Evolutionary conservation across 768 basidiomycete species (phyloP), one percentile per base, ranked within the genome.

Genomic region (Pulveroboletus sp.): DNA sequence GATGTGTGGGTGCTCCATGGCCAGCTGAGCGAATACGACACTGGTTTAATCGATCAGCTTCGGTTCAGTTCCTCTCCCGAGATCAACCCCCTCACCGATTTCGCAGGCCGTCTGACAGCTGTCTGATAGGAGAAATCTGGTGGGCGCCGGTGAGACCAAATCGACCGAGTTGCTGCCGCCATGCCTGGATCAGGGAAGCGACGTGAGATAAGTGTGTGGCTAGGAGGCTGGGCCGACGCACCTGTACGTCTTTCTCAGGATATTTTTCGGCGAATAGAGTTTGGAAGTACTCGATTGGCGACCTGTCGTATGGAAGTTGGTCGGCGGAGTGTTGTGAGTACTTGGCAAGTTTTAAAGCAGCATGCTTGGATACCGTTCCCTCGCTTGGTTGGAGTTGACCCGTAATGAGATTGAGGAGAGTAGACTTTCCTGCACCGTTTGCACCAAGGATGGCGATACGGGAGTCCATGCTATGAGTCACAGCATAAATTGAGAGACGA

Each of bases 281-380:
- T 71, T 93, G 91, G 76, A 99, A 90, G 73, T 98, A 92, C 70
- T 98, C 96, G 61, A 98, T 77, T 3, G 96, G 94, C 24, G 82
- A 76, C 65, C 80, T 80, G 55, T 94, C 85, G 70, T 96, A 99
- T 24, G 96, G 96, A 9, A 99, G 82, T 69, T 99, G 96, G 71
- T 99, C 96, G 27, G 96, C 94, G 47, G 88, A 91, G 75, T 99
- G 96, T 73, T 99, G 96, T 6, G 89, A 93, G 77, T 99, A 99
- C 71, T 98, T 99, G 57, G 93, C 90, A 51, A 99, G 82, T 71
- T 99, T 99, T 60, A 99, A 80, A 17, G 76, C 78, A 38, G 86
- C 75, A 68, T 99, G 96, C 62, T 91, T 91, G 43, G 88, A 89
- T 58, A 99, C 68, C 35, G 90, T 92, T 44, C 96, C 96, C 67